A percentile compares a stretch with the other conserved stretches of the same genome.
Evolutionary conservation across 768 basidiomycete species (phyloP).

Genomic region (Neoboletus magnificus): DNA sequence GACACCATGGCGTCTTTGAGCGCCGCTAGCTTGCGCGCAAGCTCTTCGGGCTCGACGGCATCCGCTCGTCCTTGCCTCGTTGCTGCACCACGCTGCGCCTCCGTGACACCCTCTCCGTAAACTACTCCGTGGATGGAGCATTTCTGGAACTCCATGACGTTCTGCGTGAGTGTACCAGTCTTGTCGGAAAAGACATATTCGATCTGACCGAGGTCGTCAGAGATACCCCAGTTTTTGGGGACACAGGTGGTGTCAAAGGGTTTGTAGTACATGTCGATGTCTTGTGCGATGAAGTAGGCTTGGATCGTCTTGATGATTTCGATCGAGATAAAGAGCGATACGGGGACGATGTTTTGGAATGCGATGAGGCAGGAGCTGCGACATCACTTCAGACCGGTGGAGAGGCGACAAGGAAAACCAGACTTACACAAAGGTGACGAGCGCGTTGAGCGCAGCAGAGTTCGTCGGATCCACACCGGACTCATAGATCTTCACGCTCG

Average conservation of each 20-base stretch:
- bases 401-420: background rate
- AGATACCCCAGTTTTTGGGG: constrained; percentile 98
- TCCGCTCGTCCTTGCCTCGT: constrained; percentile 74
- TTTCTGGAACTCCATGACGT: constrained; percentile 98
- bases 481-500: constrained; percentile 76
- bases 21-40: constrained; percentile 57
- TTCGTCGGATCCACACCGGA: constrained; percentile 56
- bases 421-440: constrained; percentile 90
- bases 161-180: constrained; percentile 96
- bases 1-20: constrained; percentile 77
- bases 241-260: constrained; percentile 85
- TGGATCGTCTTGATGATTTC: constrained; percentile 98
- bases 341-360: constrained; percentile 96
- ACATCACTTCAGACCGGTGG: constrained; percentile 1
- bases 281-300: constrained; percentile 94
- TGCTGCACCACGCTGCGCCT: constrained; percentile 91
- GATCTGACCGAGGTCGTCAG: constrained; percentile 97
- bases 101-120: constrained; percentile 94
- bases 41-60: constrained; percentile 63
- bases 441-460: constrained; percentile 62
- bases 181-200: constrained; percentile 95
- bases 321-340: constrained; percentile 95
- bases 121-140: constrained; percentile 81
- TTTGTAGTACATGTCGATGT: constrained; percentile 94
- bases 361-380: constrained; percentile 86